These are phyloP conservation scores for Gryganskiella cystojenkinii DNA, from an alignment of 192 early-diverging fungal species.

Conservation along the genomic window DNA sequence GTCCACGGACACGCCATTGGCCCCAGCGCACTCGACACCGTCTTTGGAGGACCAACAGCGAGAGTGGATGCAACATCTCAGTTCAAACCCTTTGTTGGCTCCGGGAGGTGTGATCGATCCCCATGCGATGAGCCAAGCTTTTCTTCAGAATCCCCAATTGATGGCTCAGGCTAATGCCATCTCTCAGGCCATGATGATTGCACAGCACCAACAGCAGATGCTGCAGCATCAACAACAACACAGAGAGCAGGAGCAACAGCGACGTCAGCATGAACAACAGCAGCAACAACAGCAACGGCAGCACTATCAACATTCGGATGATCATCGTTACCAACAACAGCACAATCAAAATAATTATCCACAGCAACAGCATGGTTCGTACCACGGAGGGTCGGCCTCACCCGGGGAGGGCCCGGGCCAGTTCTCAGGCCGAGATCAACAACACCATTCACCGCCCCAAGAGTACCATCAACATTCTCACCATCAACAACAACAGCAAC, in stretches of 20 bases:
- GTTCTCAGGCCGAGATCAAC: constrained; percentile 8
- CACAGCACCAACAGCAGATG: constrained; percentile 27
- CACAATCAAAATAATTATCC: constrained; percentile 4
- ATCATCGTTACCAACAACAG: constrained; percentile 20
- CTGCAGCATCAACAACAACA: constrained; percentile 14
- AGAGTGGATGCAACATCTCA: constrained; percentile 35
- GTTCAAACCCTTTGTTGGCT: constrained; percentile 25
- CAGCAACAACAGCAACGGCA: constrained; percentile 1
- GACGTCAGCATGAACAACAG: constrained; percentile 18
- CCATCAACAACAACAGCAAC: constrained; percentile 17
- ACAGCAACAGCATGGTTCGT: constrained; percentile 11
- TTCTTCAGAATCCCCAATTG: constrained; percentile 43
- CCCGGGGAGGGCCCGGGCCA: too few relatives aligned
- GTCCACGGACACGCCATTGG: constrained; percentile 3
- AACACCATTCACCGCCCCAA: constrained; percentile 18
- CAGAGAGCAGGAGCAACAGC: constrained; percentile 24
- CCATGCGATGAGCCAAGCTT: constrained; percentile 50
- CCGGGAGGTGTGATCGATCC: constrained; percentile 33
- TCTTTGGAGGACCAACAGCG: constrained; percentile 22
- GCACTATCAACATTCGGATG: constrained; percentile 2
- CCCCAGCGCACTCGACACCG: not conserved
- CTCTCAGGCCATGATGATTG: constrained; percentile 40
- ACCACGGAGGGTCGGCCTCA: not conserved
- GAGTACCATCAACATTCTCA: constrained; percentile 4
- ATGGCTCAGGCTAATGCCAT: constrained; percentile 53